Evolutionary conservation across 139 green algal genomes (phyloP).

Genomic region (Asterochloris erici): DNA sequence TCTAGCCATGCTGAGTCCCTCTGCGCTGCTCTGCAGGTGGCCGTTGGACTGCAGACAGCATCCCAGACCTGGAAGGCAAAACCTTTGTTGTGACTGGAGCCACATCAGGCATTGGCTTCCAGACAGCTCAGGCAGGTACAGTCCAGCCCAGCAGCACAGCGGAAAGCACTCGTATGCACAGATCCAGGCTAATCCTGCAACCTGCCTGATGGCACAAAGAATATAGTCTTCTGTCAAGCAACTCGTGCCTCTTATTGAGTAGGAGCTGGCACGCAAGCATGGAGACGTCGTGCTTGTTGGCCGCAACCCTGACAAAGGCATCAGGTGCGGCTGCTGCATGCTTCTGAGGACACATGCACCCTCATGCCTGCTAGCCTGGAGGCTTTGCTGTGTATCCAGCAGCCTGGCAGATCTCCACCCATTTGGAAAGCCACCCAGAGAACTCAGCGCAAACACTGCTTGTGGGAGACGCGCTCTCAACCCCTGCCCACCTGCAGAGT

Average conservation of each 20-base stretch:
- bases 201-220: background rate
- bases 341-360: too few species aligned
- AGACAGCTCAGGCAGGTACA: background rate
- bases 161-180: background rate
- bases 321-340: too few species aligned
- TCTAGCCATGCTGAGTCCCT: background rate
- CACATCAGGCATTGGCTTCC: constrained; percentile 15
- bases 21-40: background rate
- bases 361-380: too few species aligned
- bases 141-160: background rate
- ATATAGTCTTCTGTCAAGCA: background rate
- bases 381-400: too few species aligned
- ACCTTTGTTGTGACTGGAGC: constrained; percentile 10
- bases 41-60: constrained; percentile 2
- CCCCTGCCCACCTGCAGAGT: background rate
- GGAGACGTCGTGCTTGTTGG: too few species aligned
- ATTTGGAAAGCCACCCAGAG: too few species aligned
- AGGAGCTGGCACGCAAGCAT: too few species aligned
- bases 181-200: background rate
- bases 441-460: too few species aligned
- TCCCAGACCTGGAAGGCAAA: constrained; percentile 9
- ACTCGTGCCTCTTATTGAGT: background rate
- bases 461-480: too few species aligned
- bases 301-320: too few species aligned
- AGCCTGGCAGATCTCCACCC: too few species aligned